These are phyloP conservation scores for Lobosporangium transversale DNA, from an alignment of 192 early-diverging fungal species.

Conservation along the genomic window DNA sequence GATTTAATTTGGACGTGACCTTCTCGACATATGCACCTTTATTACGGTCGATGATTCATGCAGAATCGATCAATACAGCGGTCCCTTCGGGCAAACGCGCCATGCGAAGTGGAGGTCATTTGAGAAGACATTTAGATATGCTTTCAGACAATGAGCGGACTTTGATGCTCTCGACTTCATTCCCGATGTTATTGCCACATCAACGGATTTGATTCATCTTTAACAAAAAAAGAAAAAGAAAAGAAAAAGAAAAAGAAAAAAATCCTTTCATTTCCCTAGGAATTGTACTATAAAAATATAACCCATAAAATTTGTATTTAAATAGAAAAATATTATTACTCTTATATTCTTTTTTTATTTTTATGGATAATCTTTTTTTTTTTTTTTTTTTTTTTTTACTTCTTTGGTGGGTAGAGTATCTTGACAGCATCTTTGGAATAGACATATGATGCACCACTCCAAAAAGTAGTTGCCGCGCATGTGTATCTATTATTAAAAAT, in stretches of 20 bases:
- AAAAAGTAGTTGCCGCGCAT: slow-evolving; percentile 82
- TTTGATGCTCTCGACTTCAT: slow-evolving; percentile 18
- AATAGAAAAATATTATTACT: too few relatives aligned
- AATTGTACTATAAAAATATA: neutral
- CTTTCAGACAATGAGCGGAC: slow-evolving; percentile 27
- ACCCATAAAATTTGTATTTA: too few relatives aligned
- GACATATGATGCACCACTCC: slow-evolving; percentile 80
- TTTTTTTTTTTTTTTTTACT: too few relatives aligned
- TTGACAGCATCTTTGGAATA: slow-evolving; percentile 78
- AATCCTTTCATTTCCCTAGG: too few relatives aligned
- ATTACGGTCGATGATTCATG: slow-evolving; percentile 26
- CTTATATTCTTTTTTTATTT: too few relatives aligned
- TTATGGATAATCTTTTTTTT: too few relatives aligned
- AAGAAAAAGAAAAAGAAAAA: too few relatives aligned
- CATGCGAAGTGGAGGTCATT: slow-evolving; percentile 46
- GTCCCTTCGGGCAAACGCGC: slow-evolving; percentile 37
- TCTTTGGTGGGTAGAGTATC: slow-evolving; percentile 62
- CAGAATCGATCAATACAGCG: slow-evolving; percentile 21
- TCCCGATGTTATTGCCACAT: neutral
- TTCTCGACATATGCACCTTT: slow-evolving; percentile 29
- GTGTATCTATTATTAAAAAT: slow-evolving; percentile 59
- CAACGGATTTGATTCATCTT: neutral
- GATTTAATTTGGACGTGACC: slow-evolving; percentile 21
- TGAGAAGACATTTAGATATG: slow-evolving; percentile 26
- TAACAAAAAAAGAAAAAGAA: slow-evolving; percentile 4